Conservation (phyloP, 2,329 filamentous ascomycete genomes). For the Fusarium sororula region DNA sequence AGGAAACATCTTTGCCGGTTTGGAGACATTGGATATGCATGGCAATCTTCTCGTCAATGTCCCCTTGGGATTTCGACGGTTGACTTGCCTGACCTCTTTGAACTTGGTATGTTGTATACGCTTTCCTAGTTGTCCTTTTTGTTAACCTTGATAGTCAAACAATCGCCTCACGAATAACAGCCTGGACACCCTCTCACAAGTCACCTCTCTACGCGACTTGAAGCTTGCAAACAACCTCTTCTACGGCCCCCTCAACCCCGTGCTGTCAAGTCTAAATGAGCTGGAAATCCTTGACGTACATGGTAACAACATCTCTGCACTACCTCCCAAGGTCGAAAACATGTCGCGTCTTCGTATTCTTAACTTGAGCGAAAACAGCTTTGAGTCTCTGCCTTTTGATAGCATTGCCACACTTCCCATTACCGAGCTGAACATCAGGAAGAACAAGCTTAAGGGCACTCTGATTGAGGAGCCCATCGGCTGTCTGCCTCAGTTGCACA, state of each 20-base stretch:
- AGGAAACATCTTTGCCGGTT: slow-evolving; percentile 80
- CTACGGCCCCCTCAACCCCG: slow-evolving; percentile 70
- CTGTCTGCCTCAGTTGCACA: slow-evolving; percentile 72
- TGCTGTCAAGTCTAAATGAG: slow-evolving; percentile 70
- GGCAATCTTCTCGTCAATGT: slow-evolving; percentile 79
- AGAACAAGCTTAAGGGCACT: slow-evolving; percentile 79
- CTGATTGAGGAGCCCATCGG: slow-evolving; percentile 72
- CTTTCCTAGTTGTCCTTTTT: background rate
- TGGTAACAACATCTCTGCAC: slow-evolving; percentile 76
- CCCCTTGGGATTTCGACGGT: slow-evolving; percentile 77
- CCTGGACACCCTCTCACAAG: slow-evolving; percentile 77
- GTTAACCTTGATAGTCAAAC: slow-evolving; percentile 66
- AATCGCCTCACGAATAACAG: slow-evolving; percentile 80
- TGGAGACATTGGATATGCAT: slow-evolving; percentile 86
- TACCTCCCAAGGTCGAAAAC: slow-evolving; percentile 74
- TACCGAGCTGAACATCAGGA: slow-evolving; percentile 76
- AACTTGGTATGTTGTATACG: slow-evolving; percentile 71
- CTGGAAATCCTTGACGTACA: slow-evolving; percentile 86
- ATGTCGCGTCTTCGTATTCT: slow-evolving; percentile 77
- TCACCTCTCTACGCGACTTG: slow-evolving; percentile 78
- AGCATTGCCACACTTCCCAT: slow-evolving; percentile 74
- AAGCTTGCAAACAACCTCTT: slow-evolving; percentile 83
- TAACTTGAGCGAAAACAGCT: slow-evolving; percentile 81
- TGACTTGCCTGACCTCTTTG: slow-evolving; percentile 79
- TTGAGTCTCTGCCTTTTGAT: slow-evolving; percentile 76